phyloP scores from a whole-genome alignment of 2,329 filamentous ascomycete species.

The Ramichloridium luteum region DNA sequence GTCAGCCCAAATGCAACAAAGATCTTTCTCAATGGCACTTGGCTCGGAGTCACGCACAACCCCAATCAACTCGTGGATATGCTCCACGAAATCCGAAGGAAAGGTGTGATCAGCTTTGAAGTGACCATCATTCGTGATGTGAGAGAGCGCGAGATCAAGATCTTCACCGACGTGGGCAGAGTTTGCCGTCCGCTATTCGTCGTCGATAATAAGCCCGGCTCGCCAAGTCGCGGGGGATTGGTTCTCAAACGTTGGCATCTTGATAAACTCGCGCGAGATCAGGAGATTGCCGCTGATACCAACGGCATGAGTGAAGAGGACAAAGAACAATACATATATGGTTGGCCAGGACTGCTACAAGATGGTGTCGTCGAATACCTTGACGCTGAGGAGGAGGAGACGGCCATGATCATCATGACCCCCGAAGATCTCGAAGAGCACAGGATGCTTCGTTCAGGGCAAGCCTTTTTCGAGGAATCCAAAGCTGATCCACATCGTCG shows the following conservation, averaged over 20 bases:
- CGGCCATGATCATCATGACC: conserved; percentile 98
- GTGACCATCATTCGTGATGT: conserved; percentile 94
- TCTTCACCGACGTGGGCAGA: conserved; percentile 92
- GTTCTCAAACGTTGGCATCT: conserved; percentile 79
- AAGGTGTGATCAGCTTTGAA: conserved; percentile 76
- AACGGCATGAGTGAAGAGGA: conserved; percentile 46
- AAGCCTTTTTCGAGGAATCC: conserved; percentile 37
- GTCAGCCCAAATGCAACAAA: conserved; percentile 84
- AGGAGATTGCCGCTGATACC: conserved; percentile 35
- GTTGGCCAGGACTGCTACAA: conserved; percentile 77
- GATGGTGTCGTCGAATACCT: conserved; percentile 88
- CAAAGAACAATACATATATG: conserved; percentile 52
- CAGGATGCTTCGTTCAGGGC: conserved; percentile 27
- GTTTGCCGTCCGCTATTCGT: conserved; percentile 91
- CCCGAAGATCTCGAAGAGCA: conserved; percentile 75
- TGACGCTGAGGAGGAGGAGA: conserved; percentile 96
- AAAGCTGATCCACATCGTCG: conserved; percentile 67
- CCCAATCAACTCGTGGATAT: conserved; percentile 66
- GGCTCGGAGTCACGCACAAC: conserved; percentile 91
- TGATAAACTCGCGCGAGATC: conserved; percentile 60
- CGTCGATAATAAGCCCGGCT: conserved; percentile 71
- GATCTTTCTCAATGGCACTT: conserved; percentile 94
- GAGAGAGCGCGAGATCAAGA: conserved; percentile 93
- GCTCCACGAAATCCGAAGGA: conserved; percentile 37
- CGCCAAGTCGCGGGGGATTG: conserved; percentile 62